phyloP scores from a whole-genome alignment of 176 grass and related monocot species.

The barley (Hordeum vulgare) region DNA sequence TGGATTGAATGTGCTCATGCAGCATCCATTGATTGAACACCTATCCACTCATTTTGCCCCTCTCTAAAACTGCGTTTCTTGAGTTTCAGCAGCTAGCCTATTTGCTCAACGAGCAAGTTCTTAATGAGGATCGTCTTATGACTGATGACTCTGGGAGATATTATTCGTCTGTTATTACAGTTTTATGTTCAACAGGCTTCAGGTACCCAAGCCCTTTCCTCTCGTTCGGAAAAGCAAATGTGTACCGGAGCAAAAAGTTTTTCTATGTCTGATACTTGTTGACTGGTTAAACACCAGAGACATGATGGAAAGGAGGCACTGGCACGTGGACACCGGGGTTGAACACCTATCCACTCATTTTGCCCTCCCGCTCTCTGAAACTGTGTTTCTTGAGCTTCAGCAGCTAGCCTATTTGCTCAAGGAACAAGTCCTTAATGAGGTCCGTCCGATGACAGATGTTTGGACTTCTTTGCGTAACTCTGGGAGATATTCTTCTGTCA shows the following conservation, averaged over 20 bases:
- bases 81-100: background rate
- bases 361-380: background rate
- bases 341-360: background rate
- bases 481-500: background rate
- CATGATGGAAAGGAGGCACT: background rate
- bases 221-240: background rate
- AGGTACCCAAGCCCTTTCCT: background rate
- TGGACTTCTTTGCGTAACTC: background rate
- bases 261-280: background rate
- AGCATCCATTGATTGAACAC: too few species aligned
- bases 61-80: background rate
- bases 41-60: background rate
- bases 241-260: background rate
- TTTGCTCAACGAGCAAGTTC: background rate
- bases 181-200: background rate
- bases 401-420: background rate
- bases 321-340: background rate
- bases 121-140: background rate
- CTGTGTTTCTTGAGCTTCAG: background rate
- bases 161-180: background rate
- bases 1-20: too few species aligned
- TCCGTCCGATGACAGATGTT: background rate
- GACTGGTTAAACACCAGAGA: background rate
- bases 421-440: background rate
- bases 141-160: background rate